Base-by-base conservation (phyloP, 225 moss, liverwort and hornwort genomes). In the Bryum argenteum region DNA sequence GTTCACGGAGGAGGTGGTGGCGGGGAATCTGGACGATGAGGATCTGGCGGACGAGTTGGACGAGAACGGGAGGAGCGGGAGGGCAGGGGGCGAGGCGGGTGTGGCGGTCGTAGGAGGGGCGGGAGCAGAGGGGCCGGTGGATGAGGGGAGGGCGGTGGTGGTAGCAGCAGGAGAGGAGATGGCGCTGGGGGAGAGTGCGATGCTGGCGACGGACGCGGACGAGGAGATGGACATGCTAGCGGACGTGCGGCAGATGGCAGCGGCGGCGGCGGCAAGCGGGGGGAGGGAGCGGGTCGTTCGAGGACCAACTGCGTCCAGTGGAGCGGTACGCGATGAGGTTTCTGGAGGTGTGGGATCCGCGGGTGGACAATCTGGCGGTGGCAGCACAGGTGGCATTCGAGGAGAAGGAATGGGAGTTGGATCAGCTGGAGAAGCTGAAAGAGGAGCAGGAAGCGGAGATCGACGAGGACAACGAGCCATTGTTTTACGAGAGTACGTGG, bases 381-480 rank as follows among this genome's bases (percentile, higher is more conserved):
- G 96, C 81, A 21, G 92, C 90, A 21, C 96, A 97, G 83, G 87
- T 84, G 59, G 85, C 80, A 12, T 89, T 94, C 44, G 92, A 94
- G 82, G 97, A 94, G 81, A 97, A 97, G 79, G 97, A 97, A 60
- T 94, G 94, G 97, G 97, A 97, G 53, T 71, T 97, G 71, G 97
- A 97, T 63, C 91, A 97, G 72, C 86, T 97, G 74, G 97, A 97
- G 75, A 97, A 97, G 76, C 85, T 97, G 67, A 97, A 97, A 81
- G 94, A 97, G 84, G 97, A 94, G 63, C 97, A 94, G 77, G 97
- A 97, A 67, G 97, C 97, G 13, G 94, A 97, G 75, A 97, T 97
- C 41, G 97, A 97, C 71, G 97, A 97, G 81, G 97, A 97, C 42
- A 94, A 97, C 67, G 94, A 97, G 71, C 94, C 97, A 43, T 75